phyloP scores from a whole-genome alignment of 1,284 basidiomycete species.

The Microstroma glucosiphilum region DNA sequence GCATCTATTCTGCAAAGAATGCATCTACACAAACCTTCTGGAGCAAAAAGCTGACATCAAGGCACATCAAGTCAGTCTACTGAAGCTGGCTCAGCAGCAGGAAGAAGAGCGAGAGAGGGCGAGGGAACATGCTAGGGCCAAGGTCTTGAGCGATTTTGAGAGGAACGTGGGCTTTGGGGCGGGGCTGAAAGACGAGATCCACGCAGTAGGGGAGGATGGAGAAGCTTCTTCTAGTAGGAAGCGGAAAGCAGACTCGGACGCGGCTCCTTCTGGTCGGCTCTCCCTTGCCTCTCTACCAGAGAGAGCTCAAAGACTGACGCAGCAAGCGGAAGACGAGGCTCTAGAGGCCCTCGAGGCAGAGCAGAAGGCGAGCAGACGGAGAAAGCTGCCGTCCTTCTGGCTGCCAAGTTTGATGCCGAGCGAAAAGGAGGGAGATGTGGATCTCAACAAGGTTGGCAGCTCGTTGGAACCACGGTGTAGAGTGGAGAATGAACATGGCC shows the following conservation, averaged over 20 bases:
- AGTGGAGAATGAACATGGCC: slow-evolving; percentile 55
- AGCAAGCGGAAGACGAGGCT: slow-evolving; percentile 72
- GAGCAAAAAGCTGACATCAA: slow-evolving; percentile 17
- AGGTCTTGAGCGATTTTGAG: slow-evolving; percentile 19
- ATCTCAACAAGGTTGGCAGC: slow-evolving; percentile 62
- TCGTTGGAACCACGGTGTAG: slow-evolving; percentile 80
- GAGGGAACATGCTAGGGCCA: slow-evolving; percentile 12
- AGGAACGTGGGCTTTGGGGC: slow-evolving; percentile 10
- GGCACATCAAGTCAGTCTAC: slow-evolving; percentile 6
- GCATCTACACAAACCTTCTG: slow-evolving; percentile 16
- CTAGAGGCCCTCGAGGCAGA: slow-evolving; percentile 73
- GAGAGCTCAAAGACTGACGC: slow-evolving; percentile 2
- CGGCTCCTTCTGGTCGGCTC: not conserved
- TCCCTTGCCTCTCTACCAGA: not conserved
- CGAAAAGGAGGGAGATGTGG: slow-evolving; percentile 12
- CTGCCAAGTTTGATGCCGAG: slow-evolving; percentile 20
- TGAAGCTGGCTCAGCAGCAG: slow-evolving; percentile 13
- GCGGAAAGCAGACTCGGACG: slow-evolving; percentile 55
- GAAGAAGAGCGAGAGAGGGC: slow-evolving; percentile 15
- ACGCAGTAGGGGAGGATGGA: slow-evolving; percentile 7
- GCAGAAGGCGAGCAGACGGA: slow-evolving; percentile 66
- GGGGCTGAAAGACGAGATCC: slow-evolving; percentile 16
- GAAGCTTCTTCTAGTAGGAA: slow-evolving; percentile 62
- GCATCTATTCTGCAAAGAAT: slow-evolving; percentile 69
- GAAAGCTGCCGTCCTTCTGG: slow-evolving; percentile 91